Evolutionary conservation across 805 yeast species (phyloP).

Genomic region (Teunomyces gatunensis): DNA sequence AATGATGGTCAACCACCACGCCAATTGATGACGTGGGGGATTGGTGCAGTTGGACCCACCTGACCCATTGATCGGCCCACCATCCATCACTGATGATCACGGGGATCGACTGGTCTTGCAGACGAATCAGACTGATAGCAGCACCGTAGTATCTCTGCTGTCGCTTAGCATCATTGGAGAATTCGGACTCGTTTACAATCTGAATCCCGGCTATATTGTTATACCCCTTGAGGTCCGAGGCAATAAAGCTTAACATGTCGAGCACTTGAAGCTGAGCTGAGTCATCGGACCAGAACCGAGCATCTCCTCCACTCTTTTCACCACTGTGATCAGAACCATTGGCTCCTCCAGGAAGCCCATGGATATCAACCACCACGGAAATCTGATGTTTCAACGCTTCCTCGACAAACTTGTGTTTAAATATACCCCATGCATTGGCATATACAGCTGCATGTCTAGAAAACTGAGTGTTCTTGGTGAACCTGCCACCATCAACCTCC

Average conservation of each 20-base stretch:
- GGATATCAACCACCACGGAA: slow-evolving; percentile 78
- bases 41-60: slow-evolving; percentile 54
- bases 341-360: slow-evolving; percentile 92
- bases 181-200: slow-evolving; percentile 80
- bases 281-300: slow-evolving; percentile 62
- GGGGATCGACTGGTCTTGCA: slow-evolving; percentile 56
- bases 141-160: slow-evolving; percentile 63
- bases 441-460: slow-evolving; percentile 54
- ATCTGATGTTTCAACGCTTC: slow-evolving; percentile 63
- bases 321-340: slow-evolving; percentile 87
- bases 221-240: slow-evolving; percentile 50
- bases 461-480: slow-evolving; percentile 61
- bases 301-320: slow-evolving; percentile 45
- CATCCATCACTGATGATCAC: slow-evolving; percentile 89
- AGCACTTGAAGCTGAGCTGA: slow-evolving; percentile 45
- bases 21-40: slow-evolving; percentile 44
- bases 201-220: slow-evolving; percentile 83
- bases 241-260: slow-evolving; percentile 56
- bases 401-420: slow-evolving; percentile 50
- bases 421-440: slow-evolving; percentile 66
- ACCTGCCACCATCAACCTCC: slow-evolving; percentile 68
- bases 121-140: slow-evolving; percentile 61
- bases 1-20: slow-evolving; percentile 78
- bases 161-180: slow-evolving; percentile 47
- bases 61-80: slow-evolving; percentile 80